phyloP scores from a whole-genome alignment of 805 yeast genomes.

The Hanseniaspora vineae region DNA sequence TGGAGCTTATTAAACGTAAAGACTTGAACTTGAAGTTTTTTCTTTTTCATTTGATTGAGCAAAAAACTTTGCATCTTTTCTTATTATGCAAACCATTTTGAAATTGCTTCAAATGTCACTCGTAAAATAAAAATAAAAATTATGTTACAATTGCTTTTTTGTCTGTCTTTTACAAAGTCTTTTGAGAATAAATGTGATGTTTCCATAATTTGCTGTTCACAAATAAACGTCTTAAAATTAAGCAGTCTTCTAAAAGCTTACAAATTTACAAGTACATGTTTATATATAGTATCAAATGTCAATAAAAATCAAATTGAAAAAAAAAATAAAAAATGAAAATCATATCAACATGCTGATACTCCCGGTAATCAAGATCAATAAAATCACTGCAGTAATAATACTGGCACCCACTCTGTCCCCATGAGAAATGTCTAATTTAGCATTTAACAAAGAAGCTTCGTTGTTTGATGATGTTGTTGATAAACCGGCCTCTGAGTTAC shows the following conservation, averaged over 20 bases:
- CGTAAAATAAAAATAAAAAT: too few species aligned
- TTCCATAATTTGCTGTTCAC: too few species aligned
- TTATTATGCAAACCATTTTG: not conserved
- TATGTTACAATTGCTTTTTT: too few species aligned
- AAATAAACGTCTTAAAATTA: too few species aligned
- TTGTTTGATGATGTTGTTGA: constrained; percentile 19
- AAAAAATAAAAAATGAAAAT: too few species aligned
- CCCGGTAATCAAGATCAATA: constrained; percentile 48
- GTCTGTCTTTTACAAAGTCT: too few species aligned
- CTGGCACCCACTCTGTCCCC: constrained; percentile 88
- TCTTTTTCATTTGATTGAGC: not conserved
- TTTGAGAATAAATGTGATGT: too few species aligned
- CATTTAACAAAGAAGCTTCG: constrained; percentile 15
- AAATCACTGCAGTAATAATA: constrained; percentile 62
- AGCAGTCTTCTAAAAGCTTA: not conserved
- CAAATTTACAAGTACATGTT: not conserved
- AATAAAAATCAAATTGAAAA: too few species aligned
- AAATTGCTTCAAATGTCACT: not conserved
- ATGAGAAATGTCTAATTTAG: constrained; percentile 33
- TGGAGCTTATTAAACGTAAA: too few species aligned
- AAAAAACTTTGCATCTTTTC: too few species aligned
- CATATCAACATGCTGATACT: constrained; percentile 68
- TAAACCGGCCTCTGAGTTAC: constrained; percentile 42
- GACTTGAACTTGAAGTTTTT: not conserved
- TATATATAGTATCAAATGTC: too few species aligned